Percentiles rank a stretch among this genome's conserved stretches.
Evolutionary conservation across 2,329 filamentous ascomycete genomes (phyloP).

Genomic region (Pseudogymnoascus sp.): DNA sequence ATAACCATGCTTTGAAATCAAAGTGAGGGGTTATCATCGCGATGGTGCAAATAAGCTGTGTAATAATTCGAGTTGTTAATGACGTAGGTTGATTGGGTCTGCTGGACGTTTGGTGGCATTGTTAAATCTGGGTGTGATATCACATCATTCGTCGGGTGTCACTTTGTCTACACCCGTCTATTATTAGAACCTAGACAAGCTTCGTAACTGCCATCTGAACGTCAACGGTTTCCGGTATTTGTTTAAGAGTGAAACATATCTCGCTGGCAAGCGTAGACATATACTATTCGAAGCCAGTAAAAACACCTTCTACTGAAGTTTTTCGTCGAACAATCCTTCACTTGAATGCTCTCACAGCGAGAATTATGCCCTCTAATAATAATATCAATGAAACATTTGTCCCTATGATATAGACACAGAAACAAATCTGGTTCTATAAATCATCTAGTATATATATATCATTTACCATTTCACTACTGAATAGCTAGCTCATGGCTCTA

Average conservation of each 20-base stretch:
- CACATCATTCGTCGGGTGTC: constrained; percentile 3
- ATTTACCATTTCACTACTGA: too few relatives aligned
- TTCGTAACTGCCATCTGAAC: not conserved
- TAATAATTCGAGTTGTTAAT: not conserved
- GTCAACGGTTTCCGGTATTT: not conserved
- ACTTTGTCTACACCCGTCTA: not conserved
- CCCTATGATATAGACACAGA: too few relatives aligned
- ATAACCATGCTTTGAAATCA: not conserved
- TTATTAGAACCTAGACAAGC: not conserved
- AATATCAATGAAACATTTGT: too few relatives aligned
- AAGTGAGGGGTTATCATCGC: not conserved
- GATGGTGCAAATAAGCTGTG: not conserved
- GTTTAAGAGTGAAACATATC: not conserved
- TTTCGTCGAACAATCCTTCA: too few relatives aligned
- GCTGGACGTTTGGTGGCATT: not conserved
- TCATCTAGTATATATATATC: too few relatives aligned
- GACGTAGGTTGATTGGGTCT: not conserved
- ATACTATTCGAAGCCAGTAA: too few relatives aligned
- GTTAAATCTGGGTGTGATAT: constrained; percentile 1
- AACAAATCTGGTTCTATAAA: too few relatives aligned
- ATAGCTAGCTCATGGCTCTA: too few relatives aligned
- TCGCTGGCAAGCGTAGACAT: too few relatives aligned
- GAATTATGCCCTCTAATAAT: too few relatives aligned
- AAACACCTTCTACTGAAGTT: too few relatives aligned
- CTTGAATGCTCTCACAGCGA: too few relatives aligned